Evolutionary conservation across 75 land plant species (phyloP).

Genomic region (Sequoia sempervirens): DNA sequence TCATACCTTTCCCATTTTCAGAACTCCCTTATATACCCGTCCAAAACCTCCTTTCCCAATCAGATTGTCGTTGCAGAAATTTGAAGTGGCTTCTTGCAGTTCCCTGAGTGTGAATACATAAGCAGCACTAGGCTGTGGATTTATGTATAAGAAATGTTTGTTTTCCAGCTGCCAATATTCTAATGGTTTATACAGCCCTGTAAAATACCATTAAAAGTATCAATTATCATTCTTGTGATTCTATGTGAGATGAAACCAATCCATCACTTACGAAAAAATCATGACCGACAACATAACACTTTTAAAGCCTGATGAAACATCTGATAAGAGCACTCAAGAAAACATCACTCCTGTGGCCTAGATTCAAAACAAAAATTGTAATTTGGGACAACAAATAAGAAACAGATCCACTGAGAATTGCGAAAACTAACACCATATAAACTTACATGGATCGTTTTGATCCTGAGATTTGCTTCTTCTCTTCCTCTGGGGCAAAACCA

Average conservation of each 20-base stretch:
- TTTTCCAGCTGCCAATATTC: constrained; percentile 52
- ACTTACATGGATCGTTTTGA: constrained; percentile 53
- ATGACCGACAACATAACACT: not conserved
- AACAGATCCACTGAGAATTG: not conserved
- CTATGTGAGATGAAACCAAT: not conserved
- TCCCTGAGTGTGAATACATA: constrained; percentile 72
- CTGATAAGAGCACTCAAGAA: not conserved
- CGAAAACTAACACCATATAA: not conserved
- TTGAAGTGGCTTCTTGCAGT: constrained; percentile 74
- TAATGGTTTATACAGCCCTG: constrained; percentile 61
- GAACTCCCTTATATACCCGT: constrained; percentile 70
- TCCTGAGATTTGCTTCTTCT: constrained; percentile 62
- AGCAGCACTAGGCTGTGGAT: constrained; percentile 43
- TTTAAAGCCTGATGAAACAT: no score
- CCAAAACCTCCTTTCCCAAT: constrained; percentile 95
- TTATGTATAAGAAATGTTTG: constrained; percentile 16
- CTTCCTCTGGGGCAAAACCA: constrained; percentile 68
- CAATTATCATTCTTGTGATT: not conserved
- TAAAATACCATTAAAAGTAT: not conserved
- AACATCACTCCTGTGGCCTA: not conserved
- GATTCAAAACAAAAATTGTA: not conserved
- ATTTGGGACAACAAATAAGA: not conserved
- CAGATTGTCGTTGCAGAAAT: constrained; percentile 58
- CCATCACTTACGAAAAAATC: not conserved
- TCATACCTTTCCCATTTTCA: constrained; percentile 71